Conservation (phyloP, 2,329 filamentous ascomycete genomes). For the Ophiocordyceps camponoti-saundersi region DNA sequence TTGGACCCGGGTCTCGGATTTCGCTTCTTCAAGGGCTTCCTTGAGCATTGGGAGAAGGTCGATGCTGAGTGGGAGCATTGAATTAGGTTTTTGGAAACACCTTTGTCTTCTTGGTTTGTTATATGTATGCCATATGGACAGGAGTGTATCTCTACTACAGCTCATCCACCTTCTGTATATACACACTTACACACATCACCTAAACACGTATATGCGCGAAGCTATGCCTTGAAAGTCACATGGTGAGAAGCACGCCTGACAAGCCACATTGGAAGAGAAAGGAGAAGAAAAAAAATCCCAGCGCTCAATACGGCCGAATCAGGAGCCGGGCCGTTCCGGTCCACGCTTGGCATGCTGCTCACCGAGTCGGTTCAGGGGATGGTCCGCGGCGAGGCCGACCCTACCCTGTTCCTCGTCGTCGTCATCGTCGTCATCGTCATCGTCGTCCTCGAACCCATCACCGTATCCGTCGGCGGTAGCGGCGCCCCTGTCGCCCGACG, state of each 20-base stretch:
- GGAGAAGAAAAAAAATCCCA: not conserved
- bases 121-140: no score
- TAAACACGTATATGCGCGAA: not conserved
- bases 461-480: constrained; percentile 7
- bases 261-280: not conserved
- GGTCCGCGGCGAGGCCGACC: not conserved
- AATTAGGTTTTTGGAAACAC: not conserved
- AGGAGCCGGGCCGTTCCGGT: not conserved
- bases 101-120: no score
- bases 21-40: constrained; percentile 75
- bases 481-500: not conserved
- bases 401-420: constrained; percentile 1
- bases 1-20: constrained; percentile 79
- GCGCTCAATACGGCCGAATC: not conserved
- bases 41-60: constrained; percentile 71
- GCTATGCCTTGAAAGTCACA: not conserved
- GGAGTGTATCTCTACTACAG: not conserved
- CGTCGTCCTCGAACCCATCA: constrained; percentile 9
- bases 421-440: constrained; percentile 6
- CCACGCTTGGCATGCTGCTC: not conserved
- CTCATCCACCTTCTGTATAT: not conserved
- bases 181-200: not conserved
- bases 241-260: not conserved
- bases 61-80: constrained; percentile 54
- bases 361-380: not conserved